phyloP scores from a whole-genome alignment of 176 grass and related monocot species.

The Calamus simplicifolius region DNA sequence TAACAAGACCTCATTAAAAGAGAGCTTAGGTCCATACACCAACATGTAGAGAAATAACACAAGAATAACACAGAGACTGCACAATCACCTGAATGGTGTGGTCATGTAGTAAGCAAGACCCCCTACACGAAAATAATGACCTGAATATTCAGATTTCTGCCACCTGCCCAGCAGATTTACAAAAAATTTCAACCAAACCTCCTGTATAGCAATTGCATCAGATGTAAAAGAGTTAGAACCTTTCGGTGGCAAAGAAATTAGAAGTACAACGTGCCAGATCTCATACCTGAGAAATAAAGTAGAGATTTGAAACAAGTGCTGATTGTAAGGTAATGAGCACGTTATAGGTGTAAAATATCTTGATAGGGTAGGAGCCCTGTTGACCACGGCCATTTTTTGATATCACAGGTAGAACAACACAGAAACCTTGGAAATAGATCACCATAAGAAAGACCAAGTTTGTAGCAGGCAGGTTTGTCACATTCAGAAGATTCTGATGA shows the following conservation, averaged over 20 bases:
- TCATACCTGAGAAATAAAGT: slow-evolving; percentile 88
- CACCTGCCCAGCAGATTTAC: slow-evolving; percentile 83
- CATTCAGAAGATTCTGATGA: slow-evolving; percentile 91
- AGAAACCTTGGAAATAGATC: slow-evolving; percentile 95
- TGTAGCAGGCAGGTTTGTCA: slow-evolving; percentile 91
- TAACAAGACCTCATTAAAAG: too few relatives aligned
- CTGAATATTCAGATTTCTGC: slow-evolving; percentile 92
- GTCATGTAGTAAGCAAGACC: slow-evolving; percentile 97
- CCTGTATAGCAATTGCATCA: slow-evolving; percentile 70
- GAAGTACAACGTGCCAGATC: too few relatives aligned
- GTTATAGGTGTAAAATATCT: slow-evolving; percentile 94
- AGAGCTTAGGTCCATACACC: too few relatives aligned
- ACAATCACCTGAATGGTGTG: slow-evolving; percentile 76
- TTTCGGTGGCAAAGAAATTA: too few relatives aligned
- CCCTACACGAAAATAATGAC: slow-evolving; percentile 76
- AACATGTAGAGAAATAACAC: too few relatives aligned
- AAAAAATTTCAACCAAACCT: slow-evolving; percentile 88
- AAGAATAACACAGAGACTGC: background rate
- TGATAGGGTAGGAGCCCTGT: slow-evolving; percentile 97
- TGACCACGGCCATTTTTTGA: slow-evolving; percentile 91
- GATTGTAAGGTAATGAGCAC: slow-evolving; percentile 98
- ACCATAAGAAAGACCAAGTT: slow-evolving; percentile 92
- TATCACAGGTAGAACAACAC: slow-evolving; percentile 89
- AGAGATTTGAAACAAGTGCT: slow-evolving; percentile 85
- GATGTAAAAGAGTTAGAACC: too few relatives aligned